Evolutionary conservation across 345 rosid genomes (phyloP).

Genomic region (Bruguiera parviflora): DNA sequence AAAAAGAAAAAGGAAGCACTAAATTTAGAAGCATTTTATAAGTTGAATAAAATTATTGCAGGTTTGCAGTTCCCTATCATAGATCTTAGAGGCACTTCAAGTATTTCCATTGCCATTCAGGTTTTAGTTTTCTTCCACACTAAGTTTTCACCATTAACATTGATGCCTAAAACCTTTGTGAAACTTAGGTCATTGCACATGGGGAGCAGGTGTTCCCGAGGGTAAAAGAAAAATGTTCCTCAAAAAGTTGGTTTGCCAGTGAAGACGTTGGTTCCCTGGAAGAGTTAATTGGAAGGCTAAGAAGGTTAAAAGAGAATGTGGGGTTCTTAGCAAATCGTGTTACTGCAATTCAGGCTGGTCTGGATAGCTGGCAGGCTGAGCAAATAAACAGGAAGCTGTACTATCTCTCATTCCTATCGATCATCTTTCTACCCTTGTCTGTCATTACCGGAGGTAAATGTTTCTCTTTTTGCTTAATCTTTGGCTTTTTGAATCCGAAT

Average conservation of each 20-base stretch:
- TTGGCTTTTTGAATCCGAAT: neutral
- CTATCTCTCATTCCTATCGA: conserved; percentile 92
- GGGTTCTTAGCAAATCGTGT: conserved; percentile 94
- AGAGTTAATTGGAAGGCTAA: conserved; percentile 71
- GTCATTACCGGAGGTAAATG: conserved; percentile 87
- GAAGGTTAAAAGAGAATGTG: conserved; percentile 87
- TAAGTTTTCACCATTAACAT: neutral
- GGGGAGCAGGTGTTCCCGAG: conserved; percentile 96
- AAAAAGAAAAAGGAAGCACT: neutral
- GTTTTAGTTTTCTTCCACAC: neutral
- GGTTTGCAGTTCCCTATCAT: neutral
- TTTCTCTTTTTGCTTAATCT: neutral
- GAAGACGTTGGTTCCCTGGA: conserved; percentile 68
- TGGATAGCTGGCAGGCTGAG: conserved; percentile 95
- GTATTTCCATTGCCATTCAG: neutral
- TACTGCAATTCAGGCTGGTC: conserved; percentile 81
- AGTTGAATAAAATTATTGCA: neutral
- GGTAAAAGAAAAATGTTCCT: conserved; percentile 49
- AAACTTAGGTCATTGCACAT: conserved; percentile 73
- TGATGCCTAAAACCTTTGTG: conserved; percentile 2
- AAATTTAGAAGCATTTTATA: neutral
- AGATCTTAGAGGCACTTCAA: too few species aligned
- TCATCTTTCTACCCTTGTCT: conserved; percentile 87
- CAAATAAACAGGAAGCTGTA: conserved; percentile 91
- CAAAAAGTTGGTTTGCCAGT: conserved; percentile 63